These are phyloP conservation scores for Zygosaccharomyces rouxii DNA, from an alignment of 805 yeast species.

Conservation along the genomic window DNA sequence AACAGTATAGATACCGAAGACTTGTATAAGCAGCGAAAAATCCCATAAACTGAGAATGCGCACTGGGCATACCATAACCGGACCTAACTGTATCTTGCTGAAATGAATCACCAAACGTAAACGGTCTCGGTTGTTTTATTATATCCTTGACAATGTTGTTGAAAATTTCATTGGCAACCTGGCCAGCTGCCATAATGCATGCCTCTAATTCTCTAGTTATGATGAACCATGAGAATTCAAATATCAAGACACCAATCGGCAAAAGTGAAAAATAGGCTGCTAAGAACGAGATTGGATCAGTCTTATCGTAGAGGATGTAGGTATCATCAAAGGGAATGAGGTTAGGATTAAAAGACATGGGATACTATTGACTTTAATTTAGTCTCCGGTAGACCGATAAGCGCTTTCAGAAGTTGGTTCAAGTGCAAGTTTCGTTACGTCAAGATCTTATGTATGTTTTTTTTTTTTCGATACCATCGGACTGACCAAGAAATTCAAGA, in stretches of 20 bases:
- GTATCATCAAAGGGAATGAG: slow-evolving; percentile 78
- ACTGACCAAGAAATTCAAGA: neutral
- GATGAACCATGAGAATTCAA: slow-evolving; percentile 80
- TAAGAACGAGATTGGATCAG: slow-evolving; percentile 52
- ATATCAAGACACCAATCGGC: slow-evolving; percentile 74
- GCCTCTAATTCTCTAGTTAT: slow-evolving; percentile 82
- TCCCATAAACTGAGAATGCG: slow-evolving; percentile 95
- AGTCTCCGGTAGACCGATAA: neutral
- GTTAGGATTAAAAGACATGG: slow-evolving; percentile 15
- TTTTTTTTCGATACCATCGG: neutral
- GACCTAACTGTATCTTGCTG: slow-evolving; percentile 43
- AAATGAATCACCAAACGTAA: slow-evolving; percentile 33
- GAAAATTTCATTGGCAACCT: slow-evolving; percentile 66
- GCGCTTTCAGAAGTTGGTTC: neutral
- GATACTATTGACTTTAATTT: neutral
- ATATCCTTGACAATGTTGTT: slow-evolving; percentile 64
- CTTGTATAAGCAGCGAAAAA: slow-evolving; percentile 60
- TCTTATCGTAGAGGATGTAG: slow-evolving; percentile 70
- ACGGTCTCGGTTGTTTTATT: slow-evolving; percentile 72
- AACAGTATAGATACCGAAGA: slow-evolving; percentile 41
- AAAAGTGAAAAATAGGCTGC: slow-evolving; percentile 71
- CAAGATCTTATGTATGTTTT: neutral
- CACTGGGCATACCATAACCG: slow-evolving; percentile 94
- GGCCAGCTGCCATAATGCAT: slow-evolving; percentile 79
- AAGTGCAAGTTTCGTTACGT: neutral